phyloP scores from a whole-genome alignment of 2,329 filamentous ascomycete species.

The Ophiocordyceps camponoti-leonardi region DNA sequence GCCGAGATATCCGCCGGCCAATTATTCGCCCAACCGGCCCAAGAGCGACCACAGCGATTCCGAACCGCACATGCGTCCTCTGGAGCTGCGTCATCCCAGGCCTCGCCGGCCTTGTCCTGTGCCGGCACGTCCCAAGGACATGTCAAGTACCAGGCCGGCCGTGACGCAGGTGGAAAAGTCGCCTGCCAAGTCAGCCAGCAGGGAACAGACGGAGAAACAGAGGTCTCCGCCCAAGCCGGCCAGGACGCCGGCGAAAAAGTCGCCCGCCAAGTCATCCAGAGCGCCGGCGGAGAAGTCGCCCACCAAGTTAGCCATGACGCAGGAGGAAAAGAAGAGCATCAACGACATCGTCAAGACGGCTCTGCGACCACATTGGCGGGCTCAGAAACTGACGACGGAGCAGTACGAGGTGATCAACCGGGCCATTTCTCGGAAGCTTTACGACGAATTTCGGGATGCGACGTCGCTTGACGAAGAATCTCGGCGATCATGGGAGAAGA shows the following conservation, averaged over 20 bases:
- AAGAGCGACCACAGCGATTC: slow-evolving; percentile 29
- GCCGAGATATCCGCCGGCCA: slow-evolving; percentile 56
- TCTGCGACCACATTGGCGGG: slow-evolving; percentile 68
- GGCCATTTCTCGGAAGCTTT: slow-evolving; percentile 73
- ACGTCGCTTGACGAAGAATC: slow-evolving; percentile 46
- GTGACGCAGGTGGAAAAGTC: slow-evolving; percentile 66
- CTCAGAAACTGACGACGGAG: slow-evolving; percentile 64
- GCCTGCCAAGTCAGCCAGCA: slow-evolving; percentile 44
- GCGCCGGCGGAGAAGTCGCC: slow-evolving; percentile 40
- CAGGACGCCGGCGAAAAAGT: slow-evolving; percentile 66
- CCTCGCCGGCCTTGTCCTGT: slow-evolving; percentile 26
- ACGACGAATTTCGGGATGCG: slow-evolving; percentile 45
- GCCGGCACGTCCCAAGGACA: slow-evolving; percentile 36
- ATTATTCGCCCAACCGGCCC: slow-evolving; percentile 46
- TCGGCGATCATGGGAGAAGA: slow-evolving; percentile 54
- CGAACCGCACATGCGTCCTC: slow-evolving; percentile 17
- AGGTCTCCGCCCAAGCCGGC: slow-evolving; percentile 41
- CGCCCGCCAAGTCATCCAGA: slow-evolving; percentile 42
- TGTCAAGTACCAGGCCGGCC: slow-evolving; percentile 45
- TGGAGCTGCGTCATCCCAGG: slow-evolving; percentile 35
- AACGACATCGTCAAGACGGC: slow-evolving; percentile 75
- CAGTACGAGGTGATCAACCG: slow-evolving; percentile 89
- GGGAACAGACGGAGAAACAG: slow-evolving; percentile 74
- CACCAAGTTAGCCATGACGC: slow-evolving; percentile 45
- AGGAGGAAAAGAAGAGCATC: slow-evolving; percentile 74